Conservation (phyloP, 495 filamentous ascomycete species). For the Penicillium verhagenii region DNA sequence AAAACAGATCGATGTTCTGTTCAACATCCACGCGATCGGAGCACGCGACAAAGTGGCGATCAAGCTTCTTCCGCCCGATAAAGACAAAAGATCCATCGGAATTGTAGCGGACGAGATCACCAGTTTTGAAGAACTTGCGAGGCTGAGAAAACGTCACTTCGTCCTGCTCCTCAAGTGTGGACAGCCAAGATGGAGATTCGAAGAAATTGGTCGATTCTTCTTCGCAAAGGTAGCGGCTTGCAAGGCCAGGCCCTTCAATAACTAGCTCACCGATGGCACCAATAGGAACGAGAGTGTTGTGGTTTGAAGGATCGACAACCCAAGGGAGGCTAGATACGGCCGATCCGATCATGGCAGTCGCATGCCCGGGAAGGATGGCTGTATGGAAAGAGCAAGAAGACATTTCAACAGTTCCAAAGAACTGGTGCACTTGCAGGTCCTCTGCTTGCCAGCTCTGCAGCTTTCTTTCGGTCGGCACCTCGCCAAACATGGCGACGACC, state of each 20-base stretch:
- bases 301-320: constrained; percentile 56
- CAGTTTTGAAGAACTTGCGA: constrained; percentile 43
- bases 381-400: constrained; percentile 31
- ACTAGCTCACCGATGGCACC: constrained; percentile 61
- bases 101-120: constrained; percentile 55
- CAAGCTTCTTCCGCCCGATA: constrained; percentile 45
- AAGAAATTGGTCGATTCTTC: constrained; percentile 46
- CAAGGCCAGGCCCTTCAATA: constrained; percentile 59
- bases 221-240: constrained; percentile 48
- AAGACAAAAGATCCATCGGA: constrained; percentile 46
- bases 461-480: background rate
- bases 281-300: constrained; percentile 52
- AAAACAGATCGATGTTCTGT: constrained; percentile 15
- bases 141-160: constrained; percentile 1
- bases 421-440: constrained; percentile 24
- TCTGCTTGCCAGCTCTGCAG: constrained; percentile 29
- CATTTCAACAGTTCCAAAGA: constrained; percentile 41
- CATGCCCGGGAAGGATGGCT: background rate
- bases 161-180: background rate
- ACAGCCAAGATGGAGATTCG: constrained; percentile 47
- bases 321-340: constrained; percentile 37
- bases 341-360: constrained; percentile 25
- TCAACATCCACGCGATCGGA: constrained; percentile 52
- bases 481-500: constrained; percentile 42
- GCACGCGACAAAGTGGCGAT: constrained; percentile 46